Conservation (phyloP, 1,284 basidiomycete species). For the Trichosporon sp. region DNA sequence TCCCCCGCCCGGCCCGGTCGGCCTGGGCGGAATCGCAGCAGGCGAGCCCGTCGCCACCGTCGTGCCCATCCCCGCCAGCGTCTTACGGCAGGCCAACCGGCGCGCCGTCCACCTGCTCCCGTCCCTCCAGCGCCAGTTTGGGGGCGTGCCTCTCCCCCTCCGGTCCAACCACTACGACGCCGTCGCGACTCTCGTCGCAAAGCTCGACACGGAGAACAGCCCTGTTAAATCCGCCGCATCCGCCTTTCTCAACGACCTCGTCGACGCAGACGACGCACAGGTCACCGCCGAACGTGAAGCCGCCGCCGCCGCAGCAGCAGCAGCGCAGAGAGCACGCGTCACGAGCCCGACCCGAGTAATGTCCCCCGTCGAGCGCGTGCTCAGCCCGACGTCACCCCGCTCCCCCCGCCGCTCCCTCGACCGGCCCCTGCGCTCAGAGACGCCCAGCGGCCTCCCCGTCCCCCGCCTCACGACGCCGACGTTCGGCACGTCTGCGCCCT, state of each 20-base stretch:
- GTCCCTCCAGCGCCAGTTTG: not conserved
- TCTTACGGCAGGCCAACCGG: not conserved
- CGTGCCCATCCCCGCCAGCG: not conserved
- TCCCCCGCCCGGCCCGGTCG: too few species aligned
- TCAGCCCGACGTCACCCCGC: not conserved
- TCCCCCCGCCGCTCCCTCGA: not conserved
- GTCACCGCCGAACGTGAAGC: constrained; percentile 1
- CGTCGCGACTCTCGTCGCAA: not conserved
- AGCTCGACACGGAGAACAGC: not conserved
- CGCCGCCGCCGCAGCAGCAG: not conserved
- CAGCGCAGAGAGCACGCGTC: not conserved
- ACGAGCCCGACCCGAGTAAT: not conserved
- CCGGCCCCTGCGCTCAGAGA: not conserved
- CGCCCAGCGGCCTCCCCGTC: not conserved
- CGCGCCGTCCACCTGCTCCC: not conserved
- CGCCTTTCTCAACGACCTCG: not conserved
- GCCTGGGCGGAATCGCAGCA: not conserved
- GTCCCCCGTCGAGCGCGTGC: not conserved
- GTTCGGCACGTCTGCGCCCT: not conserved
- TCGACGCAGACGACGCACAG: constrained; percentile 4
- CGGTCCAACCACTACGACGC: not conserved
- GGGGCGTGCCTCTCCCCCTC: not conserved
- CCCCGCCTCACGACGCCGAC: not conserved
- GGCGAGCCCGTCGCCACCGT: not conserved
- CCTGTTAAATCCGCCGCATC: not conserved